Base-by-base conservation (phyloP, 768 basidiomycete genomes). In the Ramaria sp. region DNA sequence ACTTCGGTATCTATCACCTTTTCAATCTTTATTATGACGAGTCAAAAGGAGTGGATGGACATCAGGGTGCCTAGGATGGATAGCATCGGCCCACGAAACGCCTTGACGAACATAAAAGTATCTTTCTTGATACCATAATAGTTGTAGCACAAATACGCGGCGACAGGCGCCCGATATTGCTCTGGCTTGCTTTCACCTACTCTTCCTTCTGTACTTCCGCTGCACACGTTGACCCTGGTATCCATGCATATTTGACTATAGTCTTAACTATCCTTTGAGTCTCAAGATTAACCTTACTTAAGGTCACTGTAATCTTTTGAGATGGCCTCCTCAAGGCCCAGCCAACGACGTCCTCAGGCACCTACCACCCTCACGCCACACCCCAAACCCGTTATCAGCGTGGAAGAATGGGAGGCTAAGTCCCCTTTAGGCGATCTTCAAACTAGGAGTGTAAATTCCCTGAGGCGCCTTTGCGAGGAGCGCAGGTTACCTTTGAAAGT, bases 391-490 rank as follows among this genome's bases (percentile, higher is more conserved):
- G 71, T 72, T 1, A 73, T 90, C 37, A 84, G 75, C 42, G 74
- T 95, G 3, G 93, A 96, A 66, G 91, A 95, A 71, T 98, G 94
- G 94, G 93, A 96, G 63, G 69, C 80, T 0, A 86, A 81, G 62
- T 82, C 91, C 0, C 89, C 90, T 2, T 69, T 97, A 31, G 76
- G 74, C 31, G 86, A 94, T 46, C 64, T 77, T 11, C 84, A 89
- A 64, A 71, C 77, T 17, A 77, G 76, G 54, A 91, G 86, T 61
- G 76, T 95, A 19, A 73, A 73, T 9, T 67, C 71, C 9, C 65
- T 94, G 47, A 85, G 87, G 65, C 67, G 74, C 20, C 83, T 81
- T 3, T 79, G 77, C 58, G 83, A 85, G 65, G 69, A 73, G 30
- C 68, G 75, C 7, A 80, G 83, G 1, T 65, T 92, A 17, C 93